Base-by-base conservation (phyloP, 352 stramenopile species). In the Pythium oligandrum region DNA sequence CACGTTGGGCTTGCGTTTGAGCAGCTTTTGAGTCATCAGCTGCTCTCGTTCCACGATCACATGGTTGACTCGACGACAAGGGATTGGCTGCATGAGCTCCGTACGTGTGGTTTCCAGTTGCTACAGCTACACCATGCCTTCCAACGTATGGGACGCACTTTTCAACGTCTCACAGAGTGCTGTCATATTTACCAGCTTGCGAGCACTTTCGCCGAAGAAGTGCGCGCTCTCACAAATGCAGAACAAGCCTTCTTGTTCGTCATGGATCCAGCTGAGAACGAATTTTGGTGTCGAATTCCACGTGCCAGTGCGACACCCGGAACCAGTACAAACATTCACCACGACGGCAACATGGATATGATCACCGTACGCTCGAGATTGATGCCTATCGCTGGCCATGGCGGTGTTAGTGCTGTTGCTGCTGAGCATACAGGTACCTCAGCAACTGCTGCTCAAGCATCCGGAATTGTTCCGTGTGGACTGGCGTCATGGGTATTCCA, bases 201-300 rank as follows among this genome's bases (percentile, higher is more conserved):
- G 0, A 71, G 84, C 12, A 61, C 63, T 10, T 65, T 91, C 43
- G 67, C 73, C 0, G 53, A 61, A 4, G 78, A 91, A 69, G 72
- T 70, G 8, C 47, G 70, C 3, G 53, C 64, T 33, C 57, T 91
- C 31, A 44, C 80, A 11, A 57, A 74, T 4, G 78, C 81, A 5
- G 81, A 91, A 51, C 77, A 89, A 42, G 68, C 72, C 9, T 65
- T 89, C 17, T 66, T 91, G 48, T 78, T 88, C 26, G 68, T 91
- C 4, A 70, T 83, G 33, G 78, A 91, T 55, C 79, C 79, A 12
- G 67, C 77, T 3, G 73, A 89, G 54, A 73, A 89, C 12, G 81
- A 91, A 40, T 88, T 91, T 31, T 91, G 81, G 81, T 88, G 81
- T 33, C 78, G 81, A 12, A 54, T 86, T 11, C 67, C 68, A 4